These are phyloP conservation scores for Solanum raphanifolium DNA, from an alignment of 257 asterid species.

Conservation along the genomic window DNA sequence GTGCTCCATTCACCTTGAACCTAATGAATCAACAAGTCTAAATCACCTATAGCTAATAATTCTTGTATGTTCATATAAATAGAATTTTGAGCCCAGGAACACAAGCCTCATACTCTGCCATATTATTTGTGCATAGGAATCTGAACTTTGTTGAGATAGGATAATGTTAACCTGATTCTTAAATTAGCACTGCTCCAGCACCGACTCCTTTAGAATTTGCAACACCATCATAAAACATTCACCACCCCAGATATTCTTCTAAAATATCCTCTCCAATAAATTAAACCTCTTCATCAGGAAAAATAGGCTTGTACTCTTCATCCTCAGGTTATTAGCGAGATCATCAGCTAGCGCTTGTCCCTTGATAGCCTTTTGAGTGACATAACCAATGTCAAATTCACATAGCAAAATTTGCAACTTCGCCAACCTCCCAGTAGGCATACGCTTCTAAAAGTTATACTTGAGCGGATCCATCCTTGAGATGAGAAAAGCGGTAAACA, in stretches of 20 bases:
- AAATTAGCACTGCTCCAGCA: too few species aligned
- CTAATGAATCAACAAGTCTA: neutral
- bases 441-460: too few species aligned
- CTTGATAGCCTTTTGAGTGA: too few species aligned
- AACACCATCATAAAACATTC: neutral
- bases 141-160: too few species aligned
- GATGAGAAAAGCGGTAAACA: neutral
- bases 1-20: neutral
- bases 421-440: neutral
- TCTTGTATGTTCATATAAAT: too few species aligned
- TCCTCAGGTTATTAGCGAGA: neutral
- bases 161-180: too few species aligned
- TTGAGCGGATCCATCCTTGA: neutral
- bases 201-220: neutral
- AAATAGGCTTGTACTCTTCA: neutral
- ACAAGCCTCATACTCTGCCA: too few species aligned
- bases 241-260: neutral
- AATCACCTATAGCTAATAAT: too few species aligned
- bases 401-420: neutral
- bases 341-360: too few species aligned
- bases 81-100: too few species aligned
- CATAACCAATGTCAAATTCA: neutral
- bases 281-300: neutral
- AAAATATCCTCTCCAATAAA: neutral
- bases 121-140: too few species aligned